Evolutionary conservation across 805 yeast genomes (phyloP), one percentile per base, ranked within the genome.

Genomic region (Wickerhamomyces subpelliculosus): DNA sequence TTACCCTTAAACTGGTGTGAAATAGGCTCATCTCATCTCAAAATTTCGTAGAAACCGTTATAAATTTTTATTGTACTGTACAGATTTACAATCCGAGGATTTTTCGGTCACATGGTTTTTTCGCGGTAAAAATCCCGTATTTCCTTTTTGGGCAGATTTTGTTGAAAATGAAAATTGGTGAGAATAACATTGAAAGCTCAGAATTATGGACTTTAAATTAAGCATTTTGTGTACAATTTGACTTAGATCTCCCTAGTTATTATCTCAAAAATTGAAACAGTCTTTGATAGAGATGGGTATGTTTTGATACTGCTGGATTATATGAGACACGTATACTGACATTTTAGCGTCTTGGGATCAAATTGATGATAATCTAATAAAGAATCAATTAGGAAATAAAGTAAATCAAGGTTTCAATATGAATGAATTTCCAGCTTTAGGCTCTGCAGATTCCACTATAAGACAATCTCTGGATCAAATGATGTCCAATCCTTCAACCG

Each of bases 321-420:
- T n/a, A 18, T 8, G 29, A 14, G 11, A 8, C 14, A 13, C 5
- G 4, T 27, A 12, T 29, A 29, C 32, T 29, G 19, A 29, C 22
- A 29, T 18, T 29, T 29, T 29, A 29, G 32, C 18, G 17, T 18
- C 47, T 18, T 44, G 47, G 47, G 45, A 44, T n/a, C 42, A 39
- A 22, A 22, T 36, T 11, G 47, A 44, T 23, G 47, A 42, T 14
- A 34, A 23, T 22, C 32, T 38, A 19, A 12, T 38, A 16, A 35
- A 38, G 34, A 38, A 29, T 19, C 40, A 37, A 12, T n/a, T 37
- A 17, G 34, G 37, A 4, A 22, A 24, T 13, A 30, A 36, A 22
- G 35, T 34, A 7, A 30, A 34, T 16, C 35, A 27, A 22, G 18
- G 35, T 3, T n/a, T 28, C 12, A 30, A 32, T 21, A 13, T 16